Evolutionary conservation across 2,329 filamentous ascomycete species (phyloP).

Genomic region (Colletotrichum sp.): DNA sequence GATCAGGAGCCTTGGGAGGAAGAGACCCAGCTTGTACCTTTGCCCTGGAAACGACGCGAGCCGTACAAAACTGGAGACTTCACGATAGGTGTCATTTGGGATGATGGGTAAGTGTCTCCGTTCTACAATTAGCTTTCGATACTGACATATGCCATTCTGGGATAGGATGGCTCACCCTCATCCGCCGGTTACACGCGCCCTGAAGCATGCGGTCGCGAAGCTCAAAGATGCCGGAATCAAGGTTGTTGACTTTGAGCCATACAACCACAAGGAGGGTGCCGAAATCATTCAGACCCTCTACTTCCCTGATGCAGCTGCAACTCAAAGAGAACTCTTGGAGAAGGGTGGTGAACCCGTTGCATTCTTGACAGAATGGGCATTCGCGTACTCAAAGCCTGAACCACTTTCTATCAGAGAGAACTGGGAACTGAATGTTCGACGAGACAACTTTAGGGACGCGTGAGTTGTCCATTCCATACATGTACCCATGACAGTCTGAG

Average conservation of each 20-base stretch:
- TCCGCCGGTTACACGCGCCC: slow-evolving; percentile 26
- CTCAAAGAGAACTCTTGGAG: slow-evolving; percentile 15
- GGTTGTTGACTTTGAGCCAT: slow-evolving; percentile 26
- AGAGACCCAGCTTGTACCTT: slow-evolving; percentile 42
- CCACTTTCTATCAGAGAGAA: slow-evolving; percentile 21
- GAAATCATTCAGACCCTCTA: slow-evolving; percentile 26
- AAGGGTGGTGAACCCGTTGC: slow-evolving; percentile 31
- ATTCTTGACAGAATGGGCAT: slow-evolving; percentile 30
- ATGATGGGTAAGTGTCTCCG: slow-evolving; percentile 24
- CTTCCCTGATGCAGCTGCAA: slow-evolving; percentile 29
- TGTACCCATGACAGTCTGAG: background rate
- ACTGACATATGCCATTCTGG: background rate
- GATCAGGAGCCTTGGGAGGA: slow-evolving; percentile 45
- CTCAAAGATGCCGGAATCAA: slow-evolving; percentile 25
- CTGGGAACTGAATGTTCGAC: slow-evolving; percentile 25
- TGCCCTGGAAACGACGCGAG: slow-evolving; percentile 41
- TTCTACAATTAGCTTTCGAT: background rate
- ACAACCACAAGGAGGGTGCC: slow-evolving; percentile 25
- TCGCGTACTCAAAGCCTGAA: slow-evolving; percentile 18
- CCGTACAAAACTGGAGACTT: slow-evolving; percentile 7
- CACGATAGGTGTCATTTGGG: slow-evolving; percentile 25
- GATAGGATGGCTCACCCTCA: slow-evolving; percentile 25
- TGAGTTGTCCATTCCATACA: slow-evolving; percentile 36
- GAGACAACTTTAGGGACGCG: slow-evolving; percentile 20
- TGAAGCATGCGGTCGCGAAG: slow-evolving; percentile 19